Evolutionary conservation across 1,139 yeast species (phyloP).

Genomic region (Spencermartinsiella ligniputridi): DNA sequence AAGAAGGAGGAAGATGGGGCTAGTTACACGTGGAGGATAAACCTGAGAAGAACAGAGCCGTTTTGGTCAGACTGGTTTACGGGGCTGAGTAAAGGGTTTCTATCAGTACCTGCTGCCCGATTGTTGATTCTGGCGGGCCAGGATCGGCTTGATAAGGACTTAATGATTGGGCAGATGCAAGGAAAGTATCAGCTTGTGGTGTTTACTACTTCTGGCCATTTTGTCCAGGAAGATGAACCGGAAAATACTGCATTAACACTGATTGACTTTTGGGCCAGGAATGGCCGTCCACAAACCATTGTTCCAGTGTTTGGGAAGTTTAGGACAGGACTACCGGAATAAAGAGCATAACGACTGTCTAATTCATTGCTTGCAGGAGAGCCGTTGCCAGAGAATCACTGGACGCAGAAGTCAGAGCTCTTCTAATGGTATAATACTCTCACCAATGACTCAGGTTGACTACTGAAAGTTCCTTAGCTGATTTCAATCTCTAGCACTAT

Average conservation of each 20-base stretch:
- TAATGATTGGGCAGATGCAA: conserved; percentile 97
- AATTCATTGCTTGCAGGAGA: no score
- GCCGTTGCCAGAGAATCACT: no score
- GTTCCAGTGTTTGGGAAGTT: conserved; percentile 31
- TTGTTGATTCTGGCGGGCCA: conserved; percentile 83
- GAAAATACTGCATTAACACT: conserved; percentile 49
- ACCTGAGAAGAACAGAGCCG: conserved; percentile 54
- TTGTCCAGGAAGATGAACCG: conserved; percentile 87
- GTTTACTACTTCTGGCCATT: conserved; percentile 81
- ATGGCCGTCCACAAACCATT: conserved; percentile 36
- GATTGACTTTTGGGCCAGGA: conserved; percentile 51
- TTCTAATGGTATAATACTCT: no score
- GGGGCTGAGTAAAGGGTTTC: conserved; percentile 63
- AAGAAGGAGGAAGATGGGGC: conserved; percentile 5
- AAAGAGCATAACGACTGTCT: no score
- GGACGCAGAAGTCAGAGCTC: no score
- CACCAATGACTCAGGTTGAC: not conserved
- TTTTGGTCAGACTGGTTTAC: conserved; percentile 84
- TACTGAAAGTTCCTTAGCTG: not conserved
- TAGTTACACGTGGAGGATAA: conserved; percentile 52
- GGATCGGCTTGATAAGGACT: conserved; percentile 75
- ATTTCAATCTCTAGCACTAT: not conserved
- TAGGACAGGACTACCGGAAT: no score
- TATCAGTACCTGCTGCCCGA: conserved; percentile 54
- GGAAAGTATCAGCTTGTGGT: conserved; percentile 82